Conservation (phyloP, 2,329 filamentous ascomycete species). For the Diaporthe eres region DNA sequence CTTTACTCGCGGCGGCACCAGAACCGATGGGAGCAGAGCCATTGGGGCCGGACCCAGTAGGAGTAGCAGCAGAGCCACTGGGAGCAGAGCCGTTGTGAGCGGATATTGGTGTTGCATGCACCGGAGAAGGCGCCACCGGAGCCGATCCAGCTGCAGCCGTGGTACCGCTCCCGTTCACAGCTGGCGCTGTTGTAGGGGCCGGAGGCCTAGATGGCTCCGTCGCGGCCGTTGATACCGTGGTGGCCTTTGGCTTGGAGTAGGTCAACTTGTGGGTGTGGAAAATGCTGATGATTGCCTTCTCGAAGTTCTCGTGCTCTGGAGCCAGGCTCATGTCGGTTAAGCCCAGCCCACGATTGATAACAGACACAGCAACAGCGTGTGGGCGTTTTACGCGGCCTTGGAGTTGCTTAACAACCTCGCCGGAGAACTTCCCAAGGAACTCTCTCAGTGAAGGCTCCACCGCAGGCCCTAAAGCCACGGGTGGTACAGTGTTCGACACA, state of each 20-base stretch:
- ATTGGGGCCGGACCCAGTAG: neutral
- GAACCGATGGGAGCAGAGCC: neutral
- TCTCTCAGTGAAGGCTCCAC: slow-evolving; percentile 60
- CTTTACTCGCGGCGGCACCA: neutral
- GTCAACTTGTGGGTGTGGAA: slow-evolving; percentile 50
- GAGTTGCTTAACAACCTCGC: slow-evolving; percentile 62
- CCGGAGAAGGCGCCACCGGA: neutral
- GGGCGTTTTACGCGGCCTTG: slow-evolving; percentile 58
- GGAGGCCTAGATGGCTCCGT: slow-evolving; percentile 21
- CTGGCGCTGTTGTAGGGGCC: neutral
- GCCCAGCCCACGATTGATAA: slow-evolving; percentile 65
- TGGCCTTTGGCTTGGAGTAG: slow-evolving; percentile 37
- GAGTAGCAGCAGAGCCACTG: neutral
- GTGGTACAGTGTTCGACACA: slow-evolving; percentile 15
- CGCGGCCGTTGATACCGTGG: slow-evolving; percentile 35
- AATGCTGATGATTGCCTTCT: slow-evolving; percentile 62
- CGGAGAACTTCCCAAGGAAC: slow-evolving; percentile 62
- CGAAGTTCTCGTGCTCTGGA: slow-evolving; percentile 61
- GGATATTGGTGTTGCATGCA: neutral
- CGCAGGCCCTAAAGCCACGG: slow-evolving; percentile 48
- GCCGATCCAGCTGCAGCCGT: neutral
- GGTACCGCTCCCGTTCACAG: neutral
- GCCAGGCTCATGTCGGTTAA: slow-evolving; percentile 58
- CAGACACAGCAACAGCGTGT: slow-evolving; percentile 66
- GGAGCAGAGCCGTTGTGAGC: neutral